phyloP scores from a whole-genome alignment of 495 filamentous ascomycete species.

The Tuber melanosporum region DNA sequence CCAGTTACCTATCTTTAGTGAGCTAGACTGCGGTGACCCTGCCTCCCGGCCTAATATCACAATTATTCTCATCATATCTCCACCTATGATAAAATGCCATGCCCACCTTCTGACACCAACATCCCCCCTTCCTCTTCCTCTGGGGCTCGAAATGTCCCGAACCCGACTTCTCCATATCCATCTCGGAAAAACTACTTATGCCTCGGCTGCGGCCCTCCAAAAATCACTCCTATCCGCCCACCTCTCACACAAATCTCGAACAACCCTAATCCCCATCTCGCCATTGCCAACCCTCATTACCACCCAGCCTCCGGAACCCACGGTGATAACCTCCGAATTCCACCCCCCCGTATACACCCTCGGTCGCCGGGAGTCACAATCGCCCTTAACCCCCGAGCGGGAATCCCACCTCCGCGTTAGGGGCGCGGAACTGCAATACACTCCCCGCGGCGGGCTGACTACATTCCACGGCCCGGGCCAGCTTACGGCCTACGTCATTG shows the following conservation, averaged over 20 bases:
- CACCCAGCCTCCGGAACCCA: slow-evolving; percentile 52
- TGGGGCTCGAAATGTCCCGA: slow-evolving; percentile 9
- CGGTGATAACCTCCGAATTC: slow-evolving; percentile 76
- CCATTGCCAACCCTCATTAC: slow-evolving; percentile 27
- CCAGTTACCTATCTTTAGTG: background rate
- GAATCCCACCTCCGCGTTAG: slow-evolving; percentile 44
- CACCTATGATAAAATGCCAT: background rate
- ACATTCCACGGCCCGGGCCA: slow-evolving; percentile 97
- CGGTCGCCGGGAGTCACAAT: slow-evolving; percentile 67
- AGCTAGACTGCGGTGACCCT: background rate
- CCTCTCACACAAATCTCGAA: slow-evolving; percentile 43
- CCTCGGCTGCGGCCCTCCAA: slow-evolving; percentile 45
- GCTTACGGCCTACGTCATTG: slow-evolving; percentile 78
- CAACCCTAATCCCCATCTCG: slow-evolving; percentile 41
- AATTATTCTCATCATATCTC: no score
- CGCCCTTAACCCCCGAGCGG: slow-evolving; percentile 49
- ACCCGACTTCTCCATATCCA: slow-evolving; percentile 14
- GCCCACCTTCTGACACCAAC: background rate
- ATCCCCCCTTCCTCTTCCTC: background rate
- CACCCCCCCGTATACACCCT: slow-evolving; percentile 80
- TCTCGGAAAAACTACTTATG: slow-evolving; percentile 10
- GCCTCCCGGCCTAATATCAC: no score
- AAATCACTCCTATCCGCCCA: slow-evolving; percentile 48
- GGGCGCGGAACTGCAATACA: slow-evolving; percentile 59
- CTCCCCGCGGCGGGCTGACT: slow-evolving; percentile 78